Percentiles rank a stretch among this genome's conserved stretches.
These are phyloP conservation scores for Friedmanniomyces simplex DNA, from an alignment of 495 filamentous ascomycete genomes.

Conservation along the genomic window DNA sequence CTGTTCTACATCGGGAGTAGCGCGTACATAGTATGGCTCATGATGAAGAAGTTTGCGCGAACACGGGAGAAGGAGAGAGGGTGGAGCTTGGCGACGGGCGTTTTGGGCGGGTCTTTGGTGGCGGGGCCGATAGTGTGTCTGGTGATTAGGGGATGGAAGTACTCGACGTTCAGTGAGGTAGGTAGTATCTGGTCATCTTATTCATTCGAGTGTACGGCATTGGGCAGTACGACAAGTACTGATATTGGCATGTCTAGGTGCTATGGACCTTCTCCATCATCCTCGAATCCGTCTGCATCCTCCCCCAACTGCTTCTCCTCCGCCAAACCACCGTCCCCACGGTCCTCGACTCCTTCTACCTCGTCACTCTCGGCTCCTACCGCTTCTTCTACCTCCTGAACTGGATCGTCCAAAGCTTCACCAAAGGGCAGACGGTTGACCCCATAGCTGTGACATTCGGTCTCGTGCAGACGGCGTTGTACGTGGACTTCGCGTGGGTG, in stretches of 20 bases:
- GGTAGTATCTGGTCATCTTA: conserved; percentile 14
- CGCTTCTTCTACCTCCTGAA: conserved; percentile 84
- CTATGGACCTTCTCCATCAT: conserved; percentile 80
- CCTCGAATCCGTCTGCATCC: conserved; percentile 79
- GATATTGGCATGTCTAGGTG: conserved; percentile 36
- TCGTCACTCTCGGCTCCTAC: conserved; percentile 79
- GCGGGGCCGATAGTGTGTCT: conserved; percentile 56
- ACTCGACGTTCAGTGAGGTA: conserved; percentile 46
- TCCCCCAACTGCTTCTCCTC: conserved; percentile 84
- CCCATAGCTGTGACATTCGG: conserved; percentile 73
- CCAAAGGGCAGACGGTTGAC: conserved; percentile 47
- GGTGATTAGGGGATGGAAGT: conserved; percentile 42
- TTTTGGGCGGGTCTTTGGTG: conserved; percentile 47
- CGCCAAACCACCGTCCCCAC: conserved; percentile 92
- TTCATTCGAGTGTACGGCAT: not conserved
- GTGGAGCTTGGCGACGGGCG: conserved; percentile 70
- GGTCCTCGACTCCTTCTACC: conserved; percentile 91
- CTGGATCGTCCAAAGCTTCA: conserved; percentile 65
- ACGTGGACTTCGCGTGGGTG: conserved; percentile 93
- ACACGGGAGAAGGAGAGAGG: conserved; percentile 82
- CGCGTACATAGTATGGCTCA: conserved; percentile 78
- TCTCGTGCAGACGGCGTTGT: conserved; percentile 79
- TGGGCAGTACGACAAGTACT: not conserved
- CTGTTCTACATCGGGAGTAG: conserved; percentile 76
- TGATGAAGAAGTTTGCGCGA: conserved; percentile 77